Conservation (phyloP, 2,329 filamentous ascomycete species). For the Epichloe elymi region DNA sequence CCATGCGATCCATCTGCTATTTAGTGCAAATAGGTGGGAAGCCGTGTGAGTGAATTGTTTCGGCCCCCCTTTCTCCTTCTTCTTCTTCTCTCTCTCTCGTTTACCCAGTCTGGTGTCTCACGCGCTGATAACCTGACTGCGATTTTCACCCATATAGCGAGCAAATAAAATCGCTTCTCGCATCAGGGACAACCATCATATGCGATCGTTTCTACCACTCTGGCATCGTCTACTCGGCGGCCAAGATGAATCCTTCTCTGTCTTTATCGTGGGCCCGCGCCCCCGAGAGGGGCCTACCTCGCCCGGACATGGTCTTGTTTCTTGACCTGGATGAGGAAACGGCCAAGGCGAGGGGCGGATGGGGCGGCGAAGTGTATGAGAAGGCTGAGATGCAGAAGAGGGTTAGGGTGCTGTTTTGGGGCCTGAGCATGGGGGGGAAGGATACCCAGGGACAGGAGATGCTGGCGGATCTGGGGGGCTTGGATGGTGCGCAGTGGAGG, state of each 20-base stretch:
- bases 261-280: conserved; percentile 67
- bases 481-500: conserved; percentile 21
- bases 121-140: not conserved
- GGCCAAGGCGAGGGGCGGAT: conserved; percentile 69
- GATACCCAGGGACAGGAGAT: conserved; percentile 13
- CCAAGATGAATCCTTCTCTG: conserved; percentile 63
- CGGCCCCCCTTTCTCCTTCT: not conserved
- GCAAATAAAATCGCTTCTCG: conserved; percentile 40
- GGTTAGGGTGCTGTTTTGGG: conserved; percentile 63
- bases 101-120: not conserved
- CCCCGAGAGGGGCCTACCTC: conserved; percentile 75
- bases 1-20: conserved; percentile 79
- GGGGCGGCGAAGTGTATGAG: conserved; percentile 82
- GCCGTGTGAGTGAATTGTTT: conserved; percentile 31
- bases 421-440: conserved; percentile 35
- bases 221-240: conserved; percentile 83
- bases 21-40: conserved; percentile 88
- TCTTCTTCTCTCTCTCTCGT: not conserved
- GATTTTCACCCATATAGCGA: conserved; percentile 22
- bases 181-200: conserved; percentile 59
- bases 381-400: conserved; percentile 66
- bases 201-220: conserved; percentile 94
- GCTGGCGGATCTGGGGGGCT: conserved; percentile 10
- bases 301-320: conserved; percentile 79
- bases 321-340: conserved; percentile 65